Evolutionary conservation across 768 basidiomycete genomes (phyloP).

Genomic region (Rhizopogon sp.): DNA sequence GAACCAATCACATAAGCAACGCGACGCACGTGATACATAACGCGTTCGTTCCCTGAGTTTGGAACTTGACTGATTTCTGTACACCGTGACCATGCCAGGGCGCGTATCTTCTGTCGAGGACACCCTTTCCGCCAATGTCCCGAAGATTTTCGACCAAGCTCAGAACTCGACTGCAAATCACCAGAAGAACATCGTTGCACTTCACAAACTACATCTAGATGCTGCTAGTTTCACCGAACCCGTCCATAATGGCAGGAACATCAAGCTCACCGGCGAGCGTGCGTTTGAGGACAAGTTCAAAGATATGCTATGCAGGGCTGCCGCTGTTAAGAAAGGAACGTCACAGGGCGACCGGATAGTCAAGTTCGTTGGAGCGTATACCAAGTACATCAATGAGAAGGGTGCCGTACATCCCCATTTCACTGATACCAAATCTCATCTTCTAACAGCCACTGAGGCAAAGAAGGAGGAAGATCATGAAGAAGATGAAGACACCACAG

Average conservation of each 20-base stretch:
- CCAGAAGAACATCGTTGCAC: slow-evolving; percentile 80
- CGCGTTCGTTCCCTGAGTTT: neutral
- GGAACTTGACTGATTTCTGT: neutral
- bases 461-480: slow-evolving; percentile 31
- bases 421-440: neutral
- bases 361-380: slow-evolving; percentile 80
- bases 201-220: slow-evolving; percentile 73
- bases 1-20: slow-evolving; percentile 2
- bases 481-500: slow-evolving; percentile 62
- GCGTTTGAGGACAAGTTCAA: slow-evolving; percentile 67
- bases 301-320: slow-evolving; percentile 50
- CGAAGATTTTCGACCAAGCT: slow-evolving; percentile 76
- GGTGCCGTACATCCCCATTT: slow-evolving; percentile 36
- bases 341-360: slow-evolving; percentile 68
- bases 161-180: slow-evolving; percentile 76
- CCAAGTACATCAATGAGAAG: slow-evolving; percentile 71
- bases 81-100: slow-evolving; percentile 21
- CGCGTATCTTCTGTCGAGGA: slow-evolving; percentile 20
- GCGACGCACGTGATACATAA: slow-evolving; percentile 4
- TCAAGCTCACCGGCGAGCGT: slow-evolving; percentile 69
- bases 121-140: slow-evolving; percentile 30
- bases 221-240: slow-evolving; percentile 50
- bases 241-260: slow-evolving; percentile 41
- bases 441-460: slow-evolving; percentile 30
- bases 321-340: slow-evolving; percentile 79